Conservation (phyloP, 2,329 filamentous ascomycete species). For the Pseudopithomyces maydicus region DNA sequence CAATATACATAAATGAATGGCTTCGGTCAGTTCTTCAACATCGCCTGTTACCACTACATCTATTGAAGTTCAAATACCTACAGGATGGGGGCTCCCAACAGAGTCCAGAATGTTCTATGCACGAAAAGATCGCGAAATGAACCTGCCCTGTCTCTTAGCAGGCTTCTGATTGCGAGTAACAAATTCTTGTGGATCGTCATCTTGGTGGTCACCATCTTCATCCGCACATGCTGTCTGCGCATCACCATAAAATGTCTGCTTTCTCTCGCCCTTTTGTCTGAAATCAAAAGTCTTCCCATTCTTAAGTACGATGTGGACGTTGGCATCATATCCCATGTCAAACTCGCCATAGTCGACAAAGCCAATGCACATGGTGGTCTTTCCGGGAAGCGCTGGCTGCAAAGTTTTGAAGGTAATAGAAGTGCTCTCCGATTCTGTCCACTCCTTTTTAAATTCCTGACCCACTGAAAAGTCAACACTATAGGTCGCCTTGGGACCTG, state of each 20-base stretch:
- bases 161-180: not conserved
- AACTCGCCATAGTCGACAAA: conserved; percentile 1
- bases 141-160: not conserved
- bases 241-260: not conserved
- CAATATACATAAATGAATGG: too few species aligned
- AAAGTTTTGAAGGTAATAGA: not conserved
- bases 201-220: not conserved
- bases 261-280: conserved; percentile 4
- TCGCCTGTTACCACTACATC: too few species aligned
- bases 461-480: not conserved
- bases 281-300: conserved; percentile 5
- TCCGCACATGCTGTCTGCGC: conserved; percentile 4
- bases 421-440: not conserved
- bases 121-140: not conserved
- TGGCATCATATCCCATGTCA: conserved; percentile 5
- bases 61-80: too few species aligned
- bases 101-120: too few species aligned
- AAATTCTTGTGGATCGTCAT: not conserved
- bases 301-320: conserved; percentile 1
- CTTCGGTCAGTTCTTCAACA: too few species aligned
- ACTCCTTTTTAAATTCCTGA: not conserved
- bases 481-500: not conserved
- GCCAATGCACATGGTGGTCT: conserved; percentile 8
- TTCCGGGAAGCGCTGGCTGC: not conserved
- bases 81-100: too few species aligned